Evolutionary conservation across 2,329 filamentous ascomycete genomes (phyloP), one percentile per base, ranked within the genome.

Genomic region (Sclerotiophoma versabilis): DNA sequence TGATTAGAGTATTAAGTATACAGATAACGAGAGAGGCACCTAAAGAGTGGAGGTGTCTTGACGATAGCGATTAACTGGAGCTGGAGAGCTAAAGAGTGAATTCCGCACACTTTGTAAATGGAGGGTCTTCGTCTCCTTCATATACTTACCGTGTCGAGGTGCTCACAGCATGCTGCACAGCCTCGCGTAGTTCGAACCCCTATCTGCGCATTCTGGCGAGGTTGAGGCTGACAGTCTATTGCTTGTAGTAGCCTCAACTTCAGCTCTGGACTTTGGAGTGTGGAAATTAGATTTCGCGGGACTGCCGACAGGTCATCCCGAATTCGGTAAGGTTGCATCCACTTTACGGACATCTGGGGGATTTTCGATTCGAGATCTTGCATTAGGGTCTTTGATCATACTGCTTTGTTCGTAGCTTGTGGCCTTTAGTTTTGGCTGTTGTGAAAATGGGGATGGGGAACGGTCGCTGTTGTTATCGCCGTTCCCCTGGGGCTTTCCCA

Each of bases 61-160:
- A 49, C 22, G 26, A 43, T 45, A 55, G 46, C n/a, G 41, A 55
- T 46, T 49, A 41, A 55, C 39, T 50, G 46, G 51, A 55, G 52
- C 30, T 47, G 34, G 46, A 55, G 41, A 55, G 52, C 52, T 36
- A 55, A 55, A 50, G 52, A 55, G 46, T 50, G 52, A 41, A 50
- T 50, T 46, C 52, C 20, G 52, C 46, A 50, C 52, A 42, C 46
- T 46, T 33, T 41, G 27, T n/a, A 27, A 34, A 50, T 14, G 17
- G 12, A 30, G 22, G 41, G 33, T 8, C 20, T 42, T 19, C 30
- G 26, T 37, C 23, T 37, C 20, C 46, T 42, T 46, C 46, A 55
- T 36, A 55, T 55, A 55, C 52, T 34, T 12, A 37, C 29, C 17
- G 14, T 17, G 3, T 29, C 3, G 12, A 5, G 10, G 8, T 29